Percentiles rank a stretch among this genome's conserved stretches.
These are phyloP conservation scores for Pseudogymnoascus sp. DNA, from an alignment of 2,329 filamentous ascomycete species.

Conservation along the genomic window DNA sequence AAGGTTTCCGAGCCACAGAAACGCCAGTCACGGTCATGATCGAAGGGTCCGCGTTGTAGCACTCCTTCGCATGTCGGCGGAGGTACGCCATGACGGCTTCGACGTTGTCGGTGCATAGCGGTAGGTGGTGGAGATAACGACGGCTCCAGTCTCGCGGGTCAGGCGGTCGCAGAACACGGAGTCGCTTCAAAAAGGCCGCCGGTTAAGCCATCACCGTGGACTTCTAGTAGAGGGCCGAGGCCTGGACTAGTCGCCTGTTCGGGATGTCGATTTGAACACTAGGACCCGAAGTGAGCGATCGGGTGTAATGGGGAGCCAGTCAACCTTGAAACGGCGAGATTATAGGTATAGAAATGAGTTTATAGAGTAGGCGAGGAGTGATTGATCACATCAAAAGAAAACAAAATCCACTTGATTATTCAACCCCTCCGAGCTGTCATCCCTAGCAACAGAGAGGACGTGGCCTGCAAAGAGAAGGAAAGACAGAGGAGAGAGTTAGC, in stretches of 20 bases:
- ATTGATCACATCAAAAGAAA: too few species aligned
- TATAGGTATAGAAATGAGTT: slow-evolving; percentile 32
- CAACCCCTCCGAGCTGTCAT: too few species aligned
- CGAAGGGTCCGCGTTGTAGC: slow-evolving; percentile 32
- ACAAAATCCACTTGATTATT: too few species aligned
- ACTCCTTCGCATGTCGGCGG: slow-evolving; percentile 29
- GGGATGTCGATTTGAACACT: slow-evolving; percentile 28
- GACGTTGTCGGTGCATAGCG: slow-evolving; percentile 33
- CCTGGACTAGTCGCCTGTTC: slow-evolving; percentile 15
- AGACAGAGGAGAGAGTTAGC: slow-evolving; percentile 12
- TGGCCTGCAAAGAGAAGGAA: slow-evolving; percentile 1
- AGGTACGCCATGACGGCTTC: slow-evolving; percentile 37
- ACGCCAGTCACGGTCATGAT: slow-evolving; percentile 37
- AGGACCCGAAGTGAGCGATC: slow-evolving; percentile 27
- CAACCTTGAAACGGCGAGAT: slow-evolving; percentile 28
- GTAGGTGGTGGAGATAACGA: slow-evolving; percentile 30
- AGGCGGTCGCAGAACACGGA: slow-evolving; percentile 30
- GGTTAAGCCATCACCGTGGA: slow-evolving; percentile 38
- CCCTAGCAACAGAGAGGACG: background rate
- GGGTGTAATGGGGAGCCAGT: slow-evolving; percentile 28
- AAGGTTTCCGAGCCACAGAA: slow-evolving; percentile 38
- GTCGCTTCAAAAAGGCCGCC: slow-evolving; percentile 35
- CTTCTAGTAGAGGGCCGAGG: slow-evolving; percentile 37
- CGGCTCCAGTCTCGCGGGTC: slow-evolving; percentile 33
- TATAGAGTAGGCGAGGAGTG: slow-evolving; percentile 32